Conservation (phyloP, 2,329 filamentous ascomycete species). For the Hypoxylon sp. region DNA sequence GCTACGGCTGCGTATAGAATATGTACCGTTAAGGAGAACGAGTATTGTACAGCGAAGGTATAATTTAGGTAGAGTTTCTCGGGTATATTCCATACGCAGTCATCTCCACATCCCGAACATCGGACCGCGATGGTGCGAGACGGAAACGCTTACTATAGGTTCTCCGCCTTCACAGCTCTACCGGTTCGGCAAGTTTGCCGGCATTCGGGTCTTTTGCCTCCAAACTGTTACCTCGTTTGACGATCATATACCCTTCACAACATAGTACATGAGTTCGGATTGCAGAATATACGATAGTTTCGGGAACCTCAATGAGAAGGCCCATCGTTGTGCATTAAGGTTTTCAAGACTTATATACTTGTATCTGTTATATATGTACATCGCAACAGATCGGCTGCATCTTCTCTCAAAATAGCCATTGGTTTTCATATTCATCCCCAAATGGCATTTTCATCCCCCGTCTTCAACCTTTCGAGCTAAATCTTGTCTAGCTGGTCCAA, state of each 20-base stretch:
- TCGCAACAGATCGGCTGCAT: constrained; percentile 10
- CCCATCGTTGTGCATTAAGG: constrained; percentile 1
- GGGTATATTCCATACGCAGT: constrained; percentile 19
- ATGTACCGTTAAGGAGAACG: neutral
- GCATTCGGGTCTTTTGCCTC: constrained; percentile 10
- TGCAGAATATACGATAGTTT: neutral
- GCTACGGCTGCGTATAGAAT: neutral
- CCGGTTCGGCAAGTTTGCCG: constrained; percentile 38
- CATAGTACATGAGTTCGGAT: neutral
- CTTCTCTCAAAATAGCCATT: constrained; percentile 11
- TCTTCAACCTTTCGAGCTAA: constrained; percentile 6
- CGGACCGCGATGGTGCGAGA: constrained; percentile 42
- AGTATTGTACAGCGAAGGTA: neutral
- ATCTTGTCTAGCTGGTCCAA: constrained; percentile 20
- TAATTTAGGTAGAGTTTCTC: constrained; percentile 6
- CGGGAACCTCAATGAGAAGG: neutral
- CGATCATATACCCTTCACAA: constrained; percentile 3
- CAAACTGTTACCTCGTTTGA: neutral
- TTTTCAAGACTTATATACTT: constrained; percentile 16
- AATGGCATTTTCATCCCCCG: constrained; percentile 1
- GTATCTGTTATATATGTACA: constrained; percentile 38
- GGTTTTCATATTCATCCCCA: constrained; percentile 13
- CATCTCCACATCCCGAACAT: constrained; percentile 46
- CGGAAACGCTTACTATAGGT: constrained; percentile 33
- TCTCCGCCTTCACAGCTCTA: constrained; percentile 38